phyloP scores from a whole-genome alignment of 352 stramenopile genomes.

The Plasmopara muralis region DNA sequence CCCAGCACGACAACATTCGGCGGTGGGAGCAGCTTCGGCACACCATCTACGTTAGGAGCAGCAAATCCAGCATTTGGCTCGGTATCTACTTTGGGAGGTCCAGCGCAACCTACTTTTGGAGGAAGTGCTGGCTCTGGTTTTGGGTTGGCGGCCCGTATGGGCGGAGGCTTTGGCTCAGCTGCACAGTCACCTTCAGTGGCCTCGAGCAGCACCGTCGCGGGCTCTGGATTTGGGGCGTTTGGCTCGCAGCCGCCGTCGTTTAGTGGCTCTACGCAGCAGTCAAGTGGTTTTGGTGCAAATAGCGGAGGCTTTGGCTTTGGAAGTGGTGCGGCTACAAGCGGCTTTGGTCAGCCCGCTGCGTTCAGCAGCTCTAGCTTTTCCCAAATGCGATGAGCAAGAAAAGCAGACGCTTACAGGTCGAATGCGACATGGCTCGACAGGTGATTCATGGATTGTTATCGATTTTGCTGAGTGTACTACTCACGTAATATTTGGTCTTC shows the following conservation, averaged over 20 bases:
- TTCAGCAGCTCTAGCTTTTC: constrained; percentile 50
- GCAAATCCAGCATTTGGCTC: constrained; percentile 42
- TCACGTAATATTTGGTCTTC: no score
- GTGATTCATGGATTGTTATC: no score
- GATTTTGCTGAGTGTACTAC: no score
- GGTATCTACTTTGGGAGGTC: constrained; percentile 35
- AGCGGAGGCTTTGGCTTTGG: constrained; percentile 28
- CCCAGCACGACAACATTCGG: constrained; percentile 31
- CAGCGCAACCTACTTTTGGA: constrained; percentile 33
- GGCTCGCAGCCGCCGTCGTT: constrained; percentile 33
- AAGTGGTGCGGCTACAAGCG: constrained; percentile 16
- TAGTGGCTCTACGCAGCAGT: constrained; percentile 13
- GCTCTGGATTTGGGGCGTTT: constrained; percentile 45
- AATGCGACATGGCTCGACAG: no score
- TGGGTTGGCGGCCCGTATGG: constrained; percentile 22
- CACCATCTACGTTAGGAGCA: constrained; percentile 39
- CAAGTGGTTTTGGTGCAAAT: constrained; percentile 27
- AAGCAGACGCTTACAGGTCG: not conserved
- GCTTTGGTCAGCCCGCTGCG: constrained; percentile 31
- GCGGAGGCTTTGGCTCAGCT: constrained; percentile 26
- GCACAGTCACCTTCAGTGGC: constrained; percentile 8
- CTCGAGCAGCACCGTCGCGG: constrained; percentile 10
- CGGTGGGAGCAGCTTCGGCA: constrained; percentile 40
- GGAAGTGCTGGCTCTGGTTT: constrained; percentile 17
- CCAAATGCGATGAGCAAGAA: constrained; percentile 34